A percentile compares a stretch with the other conserved stretches of the same genome.
Conservation (phyloP, 768 basidiomycete species). For the Lactifluus volemus region DNA sequence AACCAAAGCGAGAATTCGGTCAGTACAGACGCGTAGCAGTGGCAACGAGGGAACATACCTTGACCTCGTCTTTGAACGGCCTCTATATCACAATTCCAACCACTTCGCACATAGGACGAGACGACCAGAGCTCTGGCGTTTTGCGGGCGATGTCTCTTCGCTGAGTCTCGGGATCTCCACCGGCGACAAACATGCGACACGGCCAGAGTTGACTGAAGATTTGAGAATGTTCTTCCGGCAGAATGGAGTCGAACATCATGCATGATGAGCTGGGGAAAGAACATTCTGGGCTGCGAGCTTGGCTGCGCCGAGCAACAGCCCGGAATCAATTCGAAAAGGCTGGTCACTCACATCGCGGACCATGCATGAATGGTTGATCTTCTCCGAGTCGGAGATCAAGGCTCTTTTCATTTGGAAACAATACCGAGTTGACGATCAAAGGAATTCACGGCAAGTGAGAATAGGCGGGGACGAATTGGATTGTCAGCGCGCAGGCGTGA, state of each 20-base stretch:
- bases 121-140: conserved; percentile 12
- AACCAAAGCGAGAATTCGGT: conserved; percentile 16
- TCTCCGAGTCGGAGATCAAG: too few relatives aligned
- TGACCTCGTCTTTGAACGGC: conserved; percentile 15
- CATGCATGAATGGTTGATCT: too few relatives aligned
- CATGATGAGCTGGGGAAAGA: conserved; percentile 6
- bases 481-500: too few relatives aligned
- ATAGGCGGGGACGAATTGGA: too few relatives aligned
- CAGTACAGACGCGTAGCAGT: conserved; percentile 11
- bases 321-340: too few relatives aligned
- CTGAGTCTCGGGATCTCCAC: background rate
- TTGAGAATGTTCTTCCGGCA: conserved; percentile 8
- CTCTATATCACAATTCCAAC: conserved; percentile 1
- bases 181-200: conserved; percentile 14
- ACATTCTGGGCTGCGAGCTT: background rate
- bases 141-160: conserved; percentile 1
- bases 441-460: too few relatives aligned
- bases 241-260: conserved; percentile 11
- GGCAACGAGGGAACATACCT: conserved; percentile 16
- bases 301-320: too few relatives aligned
- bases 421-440: too few relatives aligned
- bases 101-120: conserved; percentile 2
- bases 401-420: too few relatives aligned
- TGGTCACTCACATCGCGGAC: too few relatives aligned
- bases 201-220: conserved; percentile 7